These are phyloP conservation scores for Selaginella tamariscina DNA, from an alignment of 75 land plant species.

Conservation along the genomic window DNA sequence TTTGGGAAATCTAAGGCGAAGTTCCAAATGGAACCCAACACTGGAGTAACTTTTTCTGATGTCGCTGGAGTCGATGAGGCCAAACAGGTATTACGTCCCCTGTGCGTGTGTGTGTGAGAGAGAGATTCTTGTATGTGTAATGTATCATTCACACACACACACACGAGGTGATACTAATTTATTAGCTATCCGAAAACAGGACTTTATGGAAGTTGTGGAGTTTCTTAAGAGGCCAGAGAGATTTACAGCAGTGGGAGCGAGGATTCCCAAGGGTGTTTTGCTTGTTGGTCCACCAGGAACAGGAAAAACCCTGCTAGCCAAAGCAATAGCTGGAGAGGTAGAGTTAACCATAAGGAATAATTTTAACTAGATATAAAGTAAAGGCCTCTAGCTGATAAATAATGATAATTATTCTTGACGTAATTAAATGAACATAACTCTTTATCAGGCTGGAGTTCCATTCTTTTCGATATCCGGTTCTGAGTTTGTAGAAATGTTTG, in stretches of 20 bases:
- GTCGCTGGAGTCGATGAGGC: constrained; percentile 99
- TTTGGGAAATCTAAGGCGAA: constrained; percentile 96
- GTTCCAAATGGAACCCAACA: constrained; percentile 99
- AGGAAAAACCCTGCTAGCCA: constrained; percentile 88
- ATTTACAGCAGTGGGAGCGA: constrained; percentile 92
- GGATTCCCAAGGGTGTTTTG: constrained; percentile 96
- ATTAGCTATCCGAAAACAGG: too few relatives aligned
- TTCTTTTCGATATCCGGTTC: constrained; percentile 98
- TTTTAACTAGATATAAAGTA: too few relatives aligned
- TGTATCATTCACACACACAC: too few relatives aligned
- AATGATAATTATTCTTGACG: too few relatives aligned
- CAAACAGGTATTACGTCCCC: too few relatives aligned
- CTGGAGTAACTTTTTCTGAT: constrained; percentile 94
- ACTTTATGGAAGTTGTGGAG: constrained; percentile 98
- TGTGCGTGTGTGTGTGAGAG: too few relatives aligned
- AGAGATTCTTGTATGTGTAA: too few relatives aligned
- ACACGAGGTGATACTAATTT: too few relatives aligned
- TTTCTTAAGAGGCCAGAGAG: constrained; percentile 95
- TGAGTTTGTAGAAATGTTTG: constrained; percentile 99
- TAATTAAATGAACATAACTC: too few relatives aligned
- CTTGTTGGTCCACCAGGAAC: constrained; percentile 97
- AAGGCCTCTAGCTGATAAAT: too few relatives aligned
- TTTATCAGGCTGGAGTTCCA: constrained; percentile 98
- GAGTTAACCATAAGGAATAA: too few relatives aligned
- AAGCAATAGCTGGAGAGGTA: constrained; percentile 98